Evolutionary conservation across 108 stramenopile genomes (phyloP).

Genomic region (Stephanodiscus minutulus): DNA sequence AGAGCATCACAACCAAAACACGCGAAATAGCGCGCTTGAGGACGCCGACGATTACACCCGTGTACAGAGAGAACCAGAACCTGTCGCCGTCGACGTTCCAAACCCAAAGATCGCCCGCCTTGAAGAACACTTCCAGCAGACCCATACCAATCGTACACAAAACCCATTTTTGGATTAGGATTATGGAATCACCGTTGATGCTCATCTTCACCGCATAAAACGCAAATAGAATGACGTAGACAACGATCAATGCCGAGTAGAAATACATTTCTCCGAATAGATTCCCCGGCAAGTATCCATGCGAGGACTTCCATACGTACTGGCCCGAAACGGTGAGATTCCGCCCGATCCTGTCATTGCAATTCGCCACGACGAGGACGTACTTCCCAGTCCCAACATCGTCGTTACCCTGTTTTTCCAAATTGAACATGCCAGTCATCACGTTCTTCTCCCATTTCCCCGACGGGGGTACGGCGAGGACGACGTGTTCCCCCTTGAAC

Average conservation of each 20-base stretch:
- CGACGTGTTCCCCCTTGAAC: slow-evolving; percentile 66
- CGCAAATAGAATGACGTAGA: slow-evolving; percentile 52
- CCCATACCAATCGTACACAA: slow-evolving; percentile 74
- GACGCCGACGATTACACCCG: slow-evolving; percentile 75
- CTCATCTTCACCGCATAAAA: slow-evolving; percentile 74
- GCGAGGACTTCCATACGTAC: slow-evolving; percentile 69
- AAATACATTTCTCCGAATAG: slow-evolving; percentile 87
- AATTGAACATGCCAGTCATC: slow-evolving; percentile 49
- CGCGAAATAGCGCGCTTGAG: slow-evolving; percentile 78
- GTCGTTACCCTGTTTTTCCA: slow-evolving; percentile 20
- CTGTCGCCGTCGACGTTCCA: slow-evolving; percentile 86
- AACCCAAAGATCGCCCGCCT: slow-evolving; percentile 72
- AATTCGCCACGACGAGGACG: slow-evolving; percentile 77
- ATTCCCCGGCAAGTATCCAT: slow-evolving; percentile 87
- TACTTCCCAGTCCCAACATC: slow-evolving; percentile 62
- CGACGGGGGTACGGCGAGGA: slow-evolving; percentile 61
- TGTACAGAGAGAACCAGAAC: slow-evolving; percentile 69
- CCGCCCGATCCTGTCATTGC: slow-evolving; percentile 70
- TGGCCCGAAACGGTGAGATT: slow-evolving; percentile 61
- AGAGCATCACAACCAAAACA: slow-evolving; percentile 81
- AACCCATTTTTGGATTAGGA: slow-evolving; percentile 84
- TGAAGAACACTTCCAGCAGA: slow-evolving; percentile 72
- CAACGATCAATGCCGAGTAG: slow-evolving; percentile 49
- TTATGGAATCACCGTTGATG: slow-evolving; percentile 66
- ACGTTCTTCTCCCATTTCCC: slow-evolving; percentile 56